Conservation (phyloP, 2,329 filamentous ascomycete genomes). For the Nemania sp. region DNA sequence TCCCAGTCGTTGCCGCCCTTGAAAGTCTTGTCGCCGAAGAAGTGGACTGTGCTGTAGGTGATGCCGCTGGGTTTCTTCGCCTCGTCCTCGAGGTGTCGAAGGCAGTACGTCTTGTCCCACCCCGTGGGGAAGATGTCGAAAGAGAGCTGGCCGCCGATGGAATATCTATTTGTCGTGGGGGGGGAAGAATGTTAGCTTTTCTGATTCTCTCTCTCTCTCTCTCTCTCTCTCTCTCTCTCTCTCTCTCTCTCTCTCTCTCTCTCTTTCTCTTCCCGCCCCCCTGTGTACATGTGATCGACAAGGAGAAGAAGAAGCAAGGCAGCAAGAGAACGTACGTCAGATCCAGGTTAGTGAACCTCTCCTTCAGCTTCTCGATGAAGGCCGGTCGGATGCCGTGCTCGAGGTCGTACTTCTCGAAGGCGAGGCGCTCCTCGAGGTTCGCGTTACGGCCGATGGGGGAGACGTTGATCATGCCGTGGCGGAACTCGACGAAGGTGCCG, state of each 20-base stretch:
- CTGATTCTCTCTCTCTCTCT: not conserved
- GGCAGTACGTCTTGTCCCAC: conserved; percentile 99
- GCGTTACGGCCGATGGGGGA: conserved; percentile 87
- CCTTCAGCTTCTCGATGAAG: conserved; percentile 76
- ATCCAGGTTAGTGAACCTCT: conserved; percentile 81
- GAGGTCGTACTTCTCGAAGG: conserved; percentile 82
- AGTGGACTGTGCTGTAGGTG: conserved; percentile 86
- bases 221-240: not conserved
- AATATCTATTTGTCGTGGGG: conserved; percentile 62
- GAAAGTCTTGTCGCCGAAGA: conserved; percentile 96
- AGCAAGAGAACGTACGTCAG: conserved; percentile 68
- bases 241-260: too few species aligned
- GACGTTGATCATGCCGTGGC: conserved; percentile 91
- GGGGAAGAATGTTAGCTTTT: not conserved
- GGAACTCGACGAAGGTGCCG: conserved; percentile 85
- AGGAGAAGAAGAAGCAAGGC: too few species aligned
- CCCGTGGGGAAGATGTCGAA: conserved; percentile 97
- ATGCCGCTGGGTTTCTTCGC: conserved; percentile 70
- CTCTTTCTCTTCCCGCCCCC: too few species aligned
- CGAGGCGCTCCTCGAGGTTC: conserved; percentile 75
- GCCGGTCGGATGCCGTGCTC: conserved; percentile 74
- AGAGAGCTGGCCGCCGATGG: conserved; percentile 95
- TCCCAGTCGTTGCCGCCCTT: conserved; percentile 94
- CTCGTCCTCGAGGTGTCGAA: conserved; percentile 83
- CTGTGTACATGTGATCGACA: too few species aligned